phyloP scores from a whole-genome alignment of 768 basidiomycete species.

The Leccinum imitatum region DNA sequence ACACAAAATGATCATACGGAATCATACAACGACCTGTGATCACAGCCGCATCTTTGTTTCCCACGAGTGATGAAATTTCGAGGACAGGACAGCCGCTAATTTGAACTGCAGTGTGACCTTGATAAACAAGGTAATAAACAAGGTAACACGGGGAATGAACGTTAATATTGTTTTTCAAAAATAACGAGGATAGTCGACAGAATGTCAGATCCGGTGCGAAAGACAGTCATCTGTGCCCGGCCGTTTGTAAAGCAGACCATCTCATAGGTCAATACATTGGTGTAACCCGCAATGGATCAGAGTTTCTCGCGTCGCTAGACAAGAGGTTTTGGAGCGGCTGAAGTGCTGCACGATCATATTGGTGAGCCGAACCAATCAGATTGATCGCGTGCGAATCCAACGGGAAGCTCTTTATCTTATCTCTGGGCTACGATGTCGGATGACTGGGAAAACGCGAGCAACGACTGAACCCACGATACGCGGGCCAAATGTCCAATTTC shows the following conservation, averaged over 20 bases:
- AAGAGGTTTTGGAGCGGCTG: not conserved
- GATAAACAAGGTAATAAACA: too few species aligned
- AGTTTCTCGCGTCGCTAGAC: not conserved
- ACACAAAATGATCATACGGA: too few species aligned
- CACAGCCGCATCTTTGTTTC: too few species aligned
- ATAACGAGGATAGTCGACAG: not conserved
- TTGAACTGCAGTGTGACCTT: too few species aligned
- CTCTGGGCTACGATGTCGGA: not conserved
- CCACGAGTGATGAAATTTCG: too few species aligned
- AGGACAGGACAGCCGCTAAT: too few species aligned
- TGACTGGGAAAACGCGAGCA: constrained; percentile 2
- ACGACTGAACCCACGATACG: not conserved
- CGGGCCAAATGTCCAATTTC: not conserved
- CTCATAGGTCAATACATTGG: not conserved
- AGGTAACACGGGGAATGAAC: not conserved
- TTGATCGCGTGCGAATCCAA: not conserved
- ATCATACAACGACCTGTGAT: too few species aligned
- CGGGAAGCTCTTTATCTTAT: not conserved
- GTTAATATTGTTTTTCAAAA: not conserved
- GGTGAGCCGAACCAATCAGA: not conserved
- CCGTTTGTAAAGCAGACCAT: not conserved
- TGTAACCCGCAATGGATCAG: not conserved
- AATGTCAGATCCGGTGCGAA: not conserved
- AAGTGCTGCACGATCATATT: too few species aligned
- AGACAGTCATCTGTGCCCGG: not conserved